phyloP scores from a whole-genome alignment of 169 alveolate species.

The Plasmodium gonderi region DNA sequence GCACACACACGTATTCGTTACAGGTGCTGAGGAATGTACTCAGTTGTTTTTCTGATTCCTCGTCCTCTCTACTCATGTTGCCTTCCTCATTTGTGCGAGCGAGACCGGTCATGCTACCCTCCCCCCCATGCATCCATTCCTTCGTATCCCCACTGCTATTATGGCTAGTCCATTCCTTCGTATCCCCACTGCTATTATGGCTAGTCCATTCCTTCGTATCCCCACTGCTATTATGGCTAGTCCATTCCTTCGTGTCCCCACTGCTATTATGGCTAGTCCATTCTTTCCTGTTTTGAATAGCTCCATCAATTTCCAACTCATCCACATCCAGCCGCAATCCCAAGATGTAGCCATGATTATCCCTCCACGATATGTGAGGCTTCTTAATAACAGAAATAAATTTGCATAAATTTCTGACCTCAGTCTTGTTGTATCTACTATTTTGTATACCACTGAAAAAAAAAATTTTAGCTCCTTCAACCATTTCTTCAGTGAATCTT shows the following conservation, averaged over 20 bases:
- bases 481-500: slow-evolving; percentile 97
- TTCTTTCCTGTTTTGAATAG: slow-evolving; percentile 47
- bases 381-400: slow-evolving; percentile 94
- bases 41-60: slow-evolving; percentile 65
- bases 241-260: background rate
- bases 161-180: background rate
- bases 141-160: slow-evolving; percentile 2
- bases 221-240: background rate
- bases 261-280: background rate
- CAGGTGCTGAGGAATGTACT: slow-evolving; percentile 25
- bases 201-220: slow-evolving; percentile 28
- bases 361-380: slow-evolving; percentile 94
- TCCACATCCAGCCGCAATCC: slow-evolving; percentile 94
- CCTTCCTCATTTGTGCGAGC: no score
- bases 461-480: slow-evolving; percentile 98
- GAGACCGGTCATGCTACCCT: no score
- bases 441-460: slow-evolving; percentile 95
- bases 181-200: background rate
- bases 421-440: slow-evolving; percentile 93
- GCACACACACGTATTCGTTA: slow-evolving; percentile 83
- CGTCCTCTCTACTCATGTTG: no score
- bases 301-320: slow-evolving; percentile 34
- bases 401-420: slow-evolving; percentile 95
- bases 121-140: no score
- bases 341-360: slow-evolving; percentile 96